phyloP scores from a whole-genome alignment of 2,329 filamentous ascomycete species.

The Curvularia verruculosa region DNA sequence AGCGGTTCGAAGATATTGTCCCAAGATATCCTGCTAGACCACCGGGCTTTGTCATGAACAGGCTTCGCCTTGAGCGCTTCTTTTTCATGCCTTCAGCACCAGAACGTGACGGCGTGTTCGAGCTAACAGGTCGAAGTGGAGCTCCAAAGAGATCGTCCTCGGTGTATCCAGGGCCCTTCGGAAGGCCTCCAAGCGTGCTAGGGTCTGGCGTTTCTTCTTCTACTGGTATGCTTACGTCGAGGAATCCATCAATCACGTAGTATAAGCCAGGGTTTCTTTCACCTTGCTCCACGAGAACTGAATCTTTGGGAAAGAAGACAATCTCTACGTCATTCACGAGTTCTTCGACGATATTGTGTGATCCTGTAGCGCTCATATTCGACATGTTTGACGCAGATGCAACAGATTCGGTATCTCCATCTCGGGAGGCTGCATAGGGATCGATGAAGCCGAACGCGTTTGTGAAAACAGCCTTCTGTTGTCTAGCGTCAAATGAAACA shows the following conservation, averaged over 20 bases:
- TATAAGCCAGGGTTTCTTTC: constrained; percentile 96
- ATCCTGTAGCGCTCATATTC: constrained; percentile 61
- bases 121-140: constrained; percentile 31
- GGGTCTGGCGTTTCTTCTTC: constrained; percentile 62
- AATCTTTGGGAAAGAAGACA: constrained; percentile 94
- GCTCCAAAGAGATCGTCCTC: constrained; percentile 47
- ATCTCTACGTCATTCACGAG: constrained; percentile 94
- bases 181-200: constrained; percentile 54
- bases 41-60: constrained; percentile 92
- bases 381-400: constrained; percentile 59
- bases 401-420: constrained; percentile 87
- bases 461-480: constrained; percentile 78
- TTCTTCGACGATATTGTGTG: constrained; percentile 74
- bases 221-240: constrained; percentile 87
- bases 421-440: constrained; percentile 74
- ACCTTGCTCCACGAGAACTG: constrained; percentile 92
- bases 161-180: constrained; percentile 41
- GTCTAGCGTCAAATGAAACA: constrained; percentile 79
- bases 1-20: constrained; percentile 91
- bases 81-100: constrained; percentile 48
- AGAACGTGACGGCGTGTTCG: constrained; percentile 33
- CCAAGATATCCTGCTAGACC: constrained; percentile 94
- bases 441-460: constrained; percentile 94
- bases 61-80: constrained; percentile 67
- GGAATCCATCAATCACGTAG: constrained; percentile 95